Conservation (phyloP, 2,329 filamentous ascomycete species). For the Penicillium aurantiogriseum region DNA sequence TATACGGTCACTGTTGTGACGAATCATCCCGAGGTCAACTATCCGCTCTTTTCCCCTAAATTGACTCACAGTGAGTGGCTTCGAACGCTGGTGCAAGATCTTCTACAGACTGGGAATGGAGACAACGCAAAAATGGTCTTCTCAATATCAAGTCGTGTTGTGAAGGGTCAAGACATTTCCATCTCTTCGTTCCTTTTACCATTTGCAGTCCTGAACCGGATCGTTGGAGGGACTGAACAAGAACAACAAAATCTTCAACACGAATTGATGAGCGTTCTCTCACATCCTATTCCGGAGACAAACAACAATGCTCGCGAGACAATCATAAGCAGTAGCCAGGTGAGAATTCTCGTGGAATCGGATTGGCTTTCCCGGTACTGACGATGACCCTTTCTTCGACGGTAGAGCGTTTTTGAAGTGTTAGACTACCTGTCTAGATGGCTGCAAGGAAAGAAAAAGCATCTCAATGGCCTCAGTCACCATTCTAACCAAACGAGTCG, state of each 20-base stretch:
- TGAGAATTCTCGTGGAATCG: constrained; percentile 42
- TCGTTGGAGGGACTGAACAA: constrained; percentile 67
- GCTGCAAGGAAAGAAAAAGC: constrained; percentile 73
- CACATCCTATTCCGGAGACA: constrained; percentile 55
- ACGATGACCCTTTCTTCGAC: not conserved
- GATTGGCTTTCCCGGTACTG: constrained; percentile 8
- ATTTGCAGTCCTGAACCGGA: constrained; percentile 78
- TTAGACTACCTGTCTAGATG: constrained; percentile 90
- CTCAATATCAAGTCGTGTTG: constrained; percentile 74
- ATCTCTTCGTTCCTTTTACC: constrained; percentile 87
- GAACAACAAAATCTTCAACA: constrained; percentile 65
- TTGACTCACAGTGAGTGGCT: constrained; percentile 79
- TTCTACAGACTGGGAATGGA: constrained; percentile 75
- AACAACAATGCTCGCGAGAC: constrained; percentile 67
- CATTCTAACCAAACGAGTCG: constrained; percentile 31
- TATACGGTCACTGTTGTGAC: constrained; percentile 70
- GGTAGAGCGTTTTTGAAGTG: constrained; percentile 78
- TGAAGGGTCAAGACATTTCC: constrained; percentile 79
- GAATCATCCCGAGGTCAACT: constrained; percentile 56
- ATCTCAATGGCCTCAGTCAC: constrained; percentile 34
- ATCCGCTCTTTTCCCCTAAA: constrained; percentile 72
- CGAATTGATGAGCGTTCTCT: constrained; percentile 74
- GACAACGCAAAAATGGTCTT: constrained; percentile 75
- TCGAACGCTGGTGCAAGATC: constrained; percentile 72
- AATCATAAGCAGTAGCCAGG: constrained; percentile 82